A percentile compares a stretch with the other conserved stretches of the same genome.
Conservation (phyloP, 164 flowering plant genomes). For the Tetrastigma voinierianum region DNA sequence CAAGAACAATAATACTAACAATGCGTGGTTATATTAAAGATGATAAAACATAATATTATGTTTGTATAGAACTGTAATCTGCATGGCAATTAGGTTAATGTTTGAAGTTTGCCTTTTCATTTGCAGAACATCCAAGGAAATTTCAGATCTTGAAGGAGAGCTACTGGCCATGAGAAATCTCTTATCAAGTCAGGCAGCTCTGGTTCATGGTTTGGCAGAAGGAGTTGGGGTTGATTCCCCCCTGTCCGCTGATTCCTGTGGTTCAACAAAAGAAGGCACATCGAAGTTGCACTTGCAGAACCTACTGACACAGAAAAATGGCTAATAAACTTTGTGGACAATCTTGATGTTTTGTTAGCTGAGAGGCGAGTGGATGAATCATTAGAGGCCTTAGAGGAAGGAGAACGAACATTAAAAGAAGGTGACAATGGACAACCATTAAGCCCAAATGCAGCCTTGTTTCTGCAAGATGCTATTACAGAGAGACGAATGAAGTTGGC, state of each 20-base stretch:
- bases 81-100: too few relatives aligned
- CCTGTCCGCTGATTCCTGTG: constrained; percentile 38
- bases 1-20: too few relatives aligned
- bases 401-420: constrained; percentile 48
- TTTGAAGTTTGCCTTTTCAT: too few relatives aligned
- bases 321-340: constrained; percentile 63
- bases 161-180: too few relatives aligned
- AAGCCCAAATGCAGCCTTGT: constrained; percentile 33
- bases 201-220: constrained; percentile 79
- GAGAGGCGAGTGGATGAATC: constrained; percentile 96
- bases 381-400: constrained; percentile 74
- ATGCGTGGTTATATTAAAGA: constrained; percentile 39
- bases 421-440: constrained; percentile 44
- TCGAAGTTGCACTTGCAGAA: constrained; percentile 34
- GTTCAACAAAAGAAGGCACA: constrained; percentile 26
- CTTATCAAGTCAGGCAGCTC: constrained; percentile 72
- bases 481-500: constrained; percentile 63
- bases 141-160: too few relatives aligned
- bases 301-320: constrained; percentile 62
- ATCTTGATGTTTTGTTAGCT: constrained; percentile 80
- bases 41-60: constrained; percentile 83
- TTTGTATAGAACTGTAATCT: constrained; percentile 80
- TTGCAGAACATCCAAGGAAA: too few relatives aligned
- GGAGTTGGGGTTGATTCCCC: constrained; percentile 54
- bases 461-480: constrained; percentile 49